phyloP scores from a whole-genome alignment of 2,329 filamentous ascomycete genomes.

The Ambrosiella xylebori region DNA sequence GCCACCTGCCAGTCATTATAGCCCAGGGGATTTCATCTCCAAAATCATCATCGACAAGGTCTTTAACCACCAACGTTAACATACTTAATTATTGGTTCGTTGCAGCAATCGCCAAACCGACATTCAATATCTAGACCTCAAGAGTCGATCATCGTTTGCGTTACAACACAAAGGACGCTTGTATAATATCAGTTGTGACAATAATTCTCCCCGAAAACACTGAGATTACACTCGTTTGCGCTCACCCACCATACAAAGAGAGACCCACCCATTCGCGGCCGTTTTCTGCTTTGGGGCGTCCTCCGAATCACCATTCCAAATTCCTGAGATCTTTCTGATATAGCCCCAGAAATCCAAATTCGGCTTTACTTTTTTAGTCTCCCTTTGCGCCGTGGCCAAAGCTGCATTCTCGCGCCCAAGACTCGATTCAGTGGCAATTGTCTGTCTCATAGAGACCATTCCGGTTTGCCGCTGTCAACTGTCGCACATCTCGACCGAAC shows the following conservation, averaged over 20 bases:
- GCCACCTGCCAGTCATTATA: not conserved
- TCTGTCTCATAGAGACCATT: not conserved
- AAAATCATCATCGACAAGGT: too few relatives aligned
- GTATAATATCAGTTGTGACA: not conserved
- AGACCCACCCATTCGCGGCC: not conserved
- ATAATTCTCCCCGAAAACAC: not conserved
- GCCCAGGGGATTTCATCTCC: not conserved
- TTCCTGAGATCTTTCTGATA: not conserved
- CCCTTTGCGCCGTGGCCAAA: not conserved
- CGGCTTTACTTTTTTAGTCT: not conserved
- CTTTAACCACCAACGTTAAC: too few relatives aligned
- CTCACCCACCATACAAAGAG: not conserved
- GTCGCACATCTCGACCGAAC: not conserved
- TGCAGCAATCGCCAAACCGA: too few relatives aligned
- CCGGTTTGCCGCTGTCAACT: not conserved
- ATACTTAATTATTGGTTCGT: too few relatives aligned
- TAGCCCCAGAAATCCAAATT: not conserved
- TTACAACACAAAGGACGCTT: too few relatives aligned
- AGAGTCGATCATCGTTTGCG: too few relatives aligned
- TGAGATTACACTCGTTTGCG: not conserved
- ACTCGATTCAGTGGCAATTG: not conserved
- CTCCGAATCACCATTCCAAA: not conserved
- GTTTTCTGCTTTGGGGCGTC: not conserved
- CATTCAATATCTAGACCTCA: too few relatives aligned
- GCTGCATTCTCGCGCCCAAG: not conserved